Conservation (phyloP, 257 asterid genomes). For the Linderniella brevidens region DNA sequence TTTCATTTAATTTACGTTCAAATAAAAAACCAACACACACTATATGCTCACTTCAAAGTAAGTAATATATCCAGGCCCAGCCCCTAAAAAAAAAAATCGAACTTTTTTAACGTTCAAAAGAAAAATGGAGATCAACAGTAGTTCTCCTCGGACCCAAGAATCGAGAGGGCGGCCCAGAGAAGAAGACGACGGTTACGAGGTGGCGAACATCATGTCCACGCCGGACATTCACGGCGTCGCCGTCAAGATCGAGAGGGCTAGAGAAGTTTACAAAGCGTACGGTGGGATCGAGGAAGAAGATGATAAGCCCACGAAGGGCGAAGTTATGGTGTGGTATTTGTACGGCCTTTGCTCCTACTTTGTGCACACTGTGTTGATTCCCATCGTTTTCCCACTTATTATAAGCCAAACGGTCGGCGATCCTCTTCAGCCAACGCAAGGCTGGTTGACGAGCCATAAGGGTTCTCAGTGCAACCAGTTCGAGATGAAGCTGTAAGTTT, state of each 20-base stretch:
- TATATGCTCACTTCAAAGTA: too few relatives aligned
- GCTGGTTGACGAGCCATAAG: conserved; percentile 41
- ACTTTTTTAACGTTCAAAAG: neutral
- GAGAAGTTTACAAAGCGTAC: conserved; percentile 20
- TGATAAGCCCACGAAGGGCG: conserved; percentile 45
- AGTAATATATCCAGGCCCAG: too few relatives aligned
- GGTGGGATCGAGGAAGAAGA: conserved; percentile 24
- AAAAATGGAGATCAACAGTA: conserved; percentile 23
- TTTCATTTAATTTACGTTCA: neutral
- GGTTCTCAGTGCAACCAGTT: conserved; percentile 34
- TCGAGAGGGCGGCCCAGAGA: conserved; percentile 16
- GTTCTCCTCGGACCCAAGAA: conserved; percentile 17
- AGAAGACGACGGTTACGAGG: conserved; percentile 1
- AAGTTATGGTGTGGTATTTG: conserved; percentile 52
- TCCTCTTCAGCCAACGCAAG: conserved; percentile 42
- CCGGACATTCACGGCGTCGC: conserved; percentile 31
- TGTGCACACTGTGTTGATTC: conserved; percentile 56
- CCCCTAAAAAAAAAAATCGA: neutral
- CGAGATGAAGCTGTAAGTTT: conserved; percentile 49
- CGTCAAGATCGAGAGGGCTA: conserved; percentile 30
- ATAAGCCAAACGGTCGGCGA: conserved; percentile 51
- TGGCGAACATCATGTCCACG: conserved; percentile 5
- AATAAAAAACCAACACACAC: too few relatives aligned
- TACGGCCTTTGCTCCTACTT: conserved; percentile 76
- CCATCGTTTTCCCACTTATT: conserved; percentile 62